Evolutionary conservation across 139 green algal genomes (phyloP).

Genomic region (Chlamydomonas eustigma): DNA sequence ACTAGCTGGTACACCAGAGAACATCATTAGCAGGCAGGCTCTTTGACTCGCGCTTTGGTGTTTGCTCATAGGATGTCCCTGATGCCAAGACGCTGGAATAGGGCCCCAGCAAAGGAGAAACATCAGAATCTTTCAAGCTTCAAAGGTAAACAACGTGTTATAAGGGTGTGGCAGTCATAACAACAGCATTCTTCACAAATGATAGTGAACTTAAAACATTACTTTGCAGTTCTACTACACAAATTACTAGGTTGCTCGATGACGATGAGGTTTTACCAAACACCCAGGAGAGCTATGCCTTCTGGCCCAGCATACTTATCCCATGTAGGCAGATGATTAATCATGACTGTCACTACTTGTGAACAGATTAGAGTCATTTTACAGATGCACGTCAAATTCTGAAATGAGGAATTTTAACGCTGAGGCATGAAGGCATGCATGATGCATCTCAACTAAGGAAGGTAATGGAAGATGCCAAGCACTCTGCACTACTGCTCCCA

Average conservation of each 20-base stretch:
- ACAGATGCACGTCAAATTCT: too few relatives aligned
- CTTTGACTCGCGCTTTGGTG: constrained; percentile 20
- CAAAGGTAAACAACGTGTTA: too few relatives aligned
- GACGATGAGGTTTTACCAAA: constrained; percentile 22
- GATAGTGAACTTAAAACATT: neutral
- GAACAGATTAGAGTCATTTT: too few relatives aligned
- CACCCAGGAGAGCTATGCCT: constrained; percentile 29
- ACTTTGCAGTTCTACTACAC: neutral
- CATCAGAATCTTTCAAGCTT: too few relatives aligned
- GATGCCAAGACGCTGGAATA: constrained; percentile 31
- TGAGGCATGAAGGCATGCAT: too few relatives aligned
- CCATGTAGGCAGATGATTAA: constrained; percentile 38
- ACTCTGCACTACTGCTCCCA: too few relatives aligned
- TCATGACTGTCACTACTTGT: constrained; percentile 35
- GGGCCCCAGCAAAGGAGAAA: neutral
- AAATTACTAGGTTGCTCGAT: neutral
- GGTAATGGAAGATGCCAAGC: too few relatives aligned
- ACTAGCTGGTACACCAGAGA: too few relatives aligned
- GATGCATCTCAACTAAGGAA: too few relatives aligned
- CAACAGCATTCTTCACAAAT: neutral
- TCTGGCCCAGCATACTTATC: constrained; percentile 30
- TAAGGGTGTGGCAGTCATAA: too few relatives aligned
- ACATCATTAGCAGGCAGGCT: too few relatives aligned
- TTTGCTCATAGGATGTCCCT: constrained; percentile 38
- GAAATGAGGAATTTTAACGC: too few relatives aligned